Base-by-base conservation (phyloP, 441 rosid genomes). In the Geranium incanum region DNA sequence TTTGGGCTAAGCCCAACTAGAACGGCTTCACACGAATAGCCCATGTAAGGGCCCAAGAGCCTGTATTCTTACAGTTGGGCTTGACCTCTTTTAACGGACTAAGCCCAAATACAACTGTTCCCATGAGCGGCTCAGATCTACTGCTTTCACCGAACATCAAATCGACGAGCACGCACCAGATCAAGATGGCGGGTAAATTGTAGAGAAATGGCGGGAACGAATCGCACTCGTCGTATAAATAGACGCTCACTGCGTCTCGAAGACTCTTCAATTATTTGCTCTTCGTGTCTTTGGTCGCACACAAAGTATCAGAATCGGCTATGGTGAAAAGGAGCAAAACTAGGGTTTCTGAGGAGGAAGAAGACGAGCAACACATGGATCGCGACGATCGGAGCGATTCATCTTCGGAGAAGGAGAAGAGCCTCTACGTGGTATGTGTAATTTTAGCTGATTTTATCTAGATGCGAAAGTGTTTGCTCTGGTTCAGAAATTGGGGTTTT, bases 371-470 rank as follows among this genome's bases (percentile, higher is more conserved):
- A 15, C 67, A 68, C 5, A 57, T 15, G 63, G 63, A 57, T 57
- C 18, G 23, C 63, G 79, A 71, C 72, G 70, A 72, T 60, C 18
- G 63, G 48, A 8, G 28, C 37, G 73, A 67, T 55, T 78, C 55
- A 16, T 77, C 84, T 69, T 74, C 86, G 3, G 36, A 76, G 0
- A 75, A 59, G 0, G 82, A 72, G 70, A 83, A 72, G 79, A 86
- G 71, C 72, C 87, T 92, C 1, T 92, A 92, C 60, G 88, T 86
- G 95, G 95, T 92, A 77, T 39, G 57, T 13, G 12, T 6, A 43
- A 6, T 43, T 39, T 4, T 39, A 39, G 43, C 43, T 39, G 43
- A 39, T 39, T 39, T 39, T 39, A 43, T 8, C 48, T 43, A 0
- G 7, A 43, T 43, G 9, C 48, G 48, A 8, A 43, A 43, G 6